phyloP scores from a whole-genome alignment of 805 yeast species.

The Myxozyma udenii region DNA sequence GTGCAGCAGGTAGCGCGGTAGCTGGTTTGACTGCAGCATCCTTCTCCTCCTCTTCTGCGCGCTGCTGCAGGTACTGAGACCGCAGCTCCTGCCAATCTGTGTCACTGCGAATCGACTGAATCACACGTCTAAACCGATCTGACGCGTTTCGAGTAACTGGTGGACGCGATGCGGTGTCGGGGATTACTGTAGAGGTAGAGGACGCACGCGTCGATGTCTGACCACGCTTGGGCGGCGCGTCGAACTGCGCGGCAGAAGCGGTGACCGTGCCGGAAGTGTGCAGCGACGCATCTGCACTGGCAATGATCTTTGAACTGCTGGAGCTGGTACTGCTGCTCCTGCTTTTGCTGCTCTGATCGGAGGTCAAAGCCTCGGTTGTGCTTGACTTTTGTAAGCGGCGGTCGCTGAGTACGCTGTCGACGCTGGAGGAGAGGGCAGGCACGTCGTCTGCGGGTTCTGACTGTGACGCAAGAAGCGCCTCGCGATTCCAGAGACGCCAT shows the following conservation, averaged over 20 bases:
- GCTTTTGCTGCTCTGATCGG: no score
- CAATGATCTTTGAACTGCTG: conserved; percentile 4
- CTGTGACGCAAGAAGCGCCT: no score
- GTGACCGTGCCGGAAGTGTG: conserved; percentile 4
- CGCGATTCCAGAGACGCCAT: conserved; percentile 42
- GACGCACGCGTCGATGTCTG: no score
- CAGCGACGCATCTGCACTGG: background rate
- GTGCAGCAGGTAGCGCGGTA: background rate
- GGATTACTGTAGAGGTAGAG: no score
- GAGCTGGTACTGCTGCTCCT: background rate
- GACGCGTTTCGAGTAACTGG: conserved; percentile 27
- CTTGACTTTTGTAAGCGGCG: no score
- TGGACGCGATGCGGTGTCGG: no score
- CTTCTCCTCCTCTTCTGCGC: background rate
- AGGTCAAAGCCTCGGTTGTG: no score
- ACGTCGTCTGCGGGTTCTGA: background rate
- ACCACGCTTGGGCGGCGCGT: no score
- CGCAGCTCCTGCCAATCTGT: conserved; percentile 14
- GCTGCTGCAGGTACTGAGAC: conserved; percentile 2
- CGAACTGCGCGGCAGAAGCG: background rate
- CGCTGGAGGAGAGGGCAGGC: conserved; percentile 16
- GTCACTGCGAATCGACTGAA: conserved; percentile 29
- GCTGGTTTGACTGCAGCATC: background rate
- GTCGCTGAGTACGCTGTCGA: conserved; percentile 12
- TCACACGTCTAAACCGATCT: conserved; percentile 32